Percentiles rank a stretch among this genome's conserved stretches.
Conservation (phyloP, 192 early-diverging fungal genomes). For the Mortierella claussenii region DNA sequence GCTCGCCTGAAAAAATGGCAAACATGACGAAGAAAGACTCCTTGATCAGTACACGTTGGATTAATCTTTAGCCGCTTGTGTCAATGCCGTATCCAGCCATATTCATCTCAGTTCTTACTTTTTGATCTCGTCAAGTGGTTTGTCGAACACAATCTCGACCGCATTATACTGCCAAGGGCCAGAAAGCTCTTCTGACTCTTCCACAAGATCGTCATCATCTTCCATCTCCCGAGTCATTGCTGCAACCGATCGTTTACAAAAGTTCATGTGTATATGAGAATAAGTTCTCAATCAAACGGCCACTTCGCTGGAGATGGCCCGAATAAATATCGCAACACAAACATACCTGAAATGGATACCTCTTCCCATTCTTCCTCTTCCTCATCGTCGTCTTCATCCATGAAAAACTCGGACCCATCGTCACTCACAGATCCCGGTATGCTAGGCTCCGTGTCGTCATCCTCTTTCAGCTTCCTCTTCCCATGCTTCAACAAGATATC, state of each 20-base stretch:
- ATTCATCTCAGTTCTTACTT: conserved; percentile 26
- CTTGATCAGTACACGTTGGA: not conserved
- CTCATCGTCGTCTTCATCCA: conserved; percentile 24
- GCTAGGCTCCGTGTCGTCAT: not conserved
- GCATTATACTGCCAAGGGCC: conserved; percentile 51
- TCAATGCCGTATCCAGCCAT: not conserved
- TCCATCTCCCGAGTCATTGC: not conserved
- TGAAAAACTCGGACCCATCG: not conserved
- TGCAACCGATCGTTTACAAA: too few relatives aligned
- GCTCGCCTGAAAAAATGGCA: conserved; percentile 29
- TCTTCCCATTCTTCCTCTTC: conserved; percentile 62
- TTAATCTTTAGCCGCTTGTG: not conserved
- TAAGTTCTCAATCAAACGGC: too few relatives aligned
- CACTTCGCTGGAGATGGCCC: not conserved
- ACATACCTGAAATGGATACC: conserved; percentile 38
- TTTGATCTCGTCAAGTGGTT: conserved; percentile 22
- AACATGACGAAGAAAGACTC: not conserved
- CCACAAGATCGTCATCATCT: not conserved
- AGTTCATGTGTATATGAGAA: too few relatives aligned
- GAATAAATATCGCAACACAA: not conserved
- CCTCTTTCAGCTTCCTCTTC: not conserved
- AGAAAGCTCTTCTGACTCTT: conserved; percentile 45
- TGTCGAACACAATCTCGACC: conserved; percentile 51
- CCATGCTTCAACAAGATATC: not conserved
- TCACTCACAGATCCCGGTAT: conserved; percentile 5